Percentiles rank a stretch among this genome's conserved stretches.
phyloP scores from a whole-genome alignment of 83 land plant species.

The Diphasiastrum complanatum region DNA sequence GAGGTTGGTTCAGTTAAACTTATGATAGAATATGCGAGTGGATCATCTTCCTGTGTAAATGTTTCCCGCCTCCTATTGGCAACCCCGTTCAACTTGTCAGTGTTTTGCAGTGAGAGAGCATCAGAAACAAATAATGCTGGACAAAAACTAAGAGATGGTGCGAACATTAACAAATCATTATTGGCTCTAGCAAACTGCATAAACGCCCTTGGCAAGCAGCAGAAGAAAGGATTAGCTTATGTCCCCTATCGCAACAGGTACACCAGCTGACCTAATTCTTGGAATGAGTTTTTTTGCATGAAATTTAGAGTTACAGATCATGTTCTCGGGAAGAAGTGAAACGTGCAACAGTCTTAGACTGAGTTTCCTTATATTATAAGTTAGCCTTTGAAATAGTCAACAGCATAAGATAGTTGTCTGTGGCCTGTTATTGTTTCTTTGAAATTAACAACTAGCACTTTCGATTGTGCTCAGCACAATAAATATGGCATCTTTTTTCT shows the following conservation, averaged over 20 bases:
- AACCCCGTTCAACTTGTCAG: not conserved
- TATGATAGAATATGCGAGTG: not conserved
- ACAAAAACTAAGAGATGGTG: conserved; percentile 14
- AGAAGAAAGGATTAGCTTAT: conserved; percentile 7
- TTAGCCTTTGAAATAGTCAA: no score
- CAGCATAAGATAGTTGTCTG: no score
- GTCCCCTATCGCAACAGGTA: conserved; percentile 14
- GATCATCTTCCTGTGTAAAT: not conserved
- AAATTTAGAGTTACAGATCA: no score
- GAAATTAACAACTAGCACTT: no score
- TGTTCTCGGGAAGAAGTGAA: no score
- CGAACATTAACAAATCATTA: conserved; percentile 55
- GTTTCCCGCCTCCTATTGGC: not conserved
- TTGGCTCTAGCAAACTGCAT: conserved; percentile 52
- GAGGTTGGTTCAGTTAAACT: conserved; percentile 39
- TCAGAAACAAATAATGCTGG: conserved; percentile 11
- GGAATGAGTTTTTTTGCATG: no score
- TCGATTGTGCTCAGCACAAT: no score
- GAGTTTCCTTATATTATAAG: no score
- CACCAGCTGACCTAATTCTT: no score
- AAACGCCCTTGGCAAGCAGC: conserved; percentile 17
- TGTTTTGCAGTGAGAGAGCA: conserved; percentile 6
- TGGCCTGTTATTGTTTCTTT: no score
- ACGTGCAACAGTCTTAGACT: no score
- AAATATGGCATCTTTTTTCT: no score